Conservation (phyloP, 371 early-diverging fungal species). For the Rhizopus arrhizus region DNA sequence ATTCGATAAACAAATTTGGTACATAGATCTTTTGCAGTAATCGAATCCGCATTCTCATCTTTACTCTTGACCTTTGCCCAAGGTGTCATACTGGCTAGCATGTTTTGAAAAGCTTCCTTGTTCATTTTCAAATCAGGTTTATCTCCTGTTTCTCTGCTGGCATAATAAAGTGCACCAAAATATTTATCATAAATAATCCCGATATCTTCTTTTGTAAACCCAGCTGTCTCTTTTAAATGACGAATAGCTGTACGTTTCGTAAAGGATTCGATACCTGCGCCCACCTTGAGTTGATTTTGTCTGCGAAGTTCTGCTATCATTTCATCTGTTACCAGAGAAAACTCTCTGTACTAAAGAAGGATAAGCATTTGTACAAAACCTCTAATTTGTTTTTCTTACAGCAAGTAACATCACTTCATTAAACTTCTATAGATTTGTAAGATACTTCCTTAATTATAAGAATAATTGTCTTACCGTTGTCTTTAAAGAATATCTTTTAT, state of each 20-base stretch:
- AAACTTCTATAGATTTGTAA: constrained; percentile 60
- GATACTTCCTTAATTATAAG: neutral
- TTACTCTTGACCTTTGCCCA: constrained; percentile 39
- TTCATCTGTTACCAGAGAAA: constrained; percentile 79
- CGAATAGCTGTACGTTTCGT: constrained; percentile 88
- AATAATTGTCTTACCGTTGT: constrained; percentile 47
- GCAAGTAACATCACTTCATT: constrained; percentile 89
- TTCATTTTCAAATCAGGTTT: constrained; percentile 40
- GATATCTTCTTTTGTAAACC: constrained; percentile 85
- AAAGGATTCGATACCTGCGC: constrained; percentile 91
- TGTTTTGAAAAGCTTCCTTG: constrained; percentile 34
- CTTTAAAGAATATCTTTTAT: constrained; percentile 52
- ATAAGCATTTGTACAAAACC: neutral
- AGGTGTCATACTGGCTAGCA: constrained; percentile 36
- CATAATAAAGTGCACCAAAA: constrained; percentile 81
- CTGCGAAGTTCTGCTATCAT: constrained; percentile 81
- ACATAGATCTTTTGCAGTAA: constrained; percentile 13
- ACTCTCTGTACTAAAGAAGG: constrained; percentile 72
- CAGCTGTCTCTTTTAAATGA: constrained; percentile 71
- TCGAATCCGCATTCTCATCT: constrained; percentile 18
- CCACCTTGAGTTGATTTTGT: constrained; percentile 87
- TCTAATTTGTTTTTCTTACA: constrained; percentile 15
- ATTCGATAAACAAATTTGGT: constrained; percentile 42
- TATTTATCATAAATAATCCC: constrained; percentile 89
- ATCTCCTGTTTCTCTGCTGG: constrained; percentile 36